Base-by-base conservation (phyloP, 208 protist genomes). In the Trypanosoma platydactyli region DNA sequence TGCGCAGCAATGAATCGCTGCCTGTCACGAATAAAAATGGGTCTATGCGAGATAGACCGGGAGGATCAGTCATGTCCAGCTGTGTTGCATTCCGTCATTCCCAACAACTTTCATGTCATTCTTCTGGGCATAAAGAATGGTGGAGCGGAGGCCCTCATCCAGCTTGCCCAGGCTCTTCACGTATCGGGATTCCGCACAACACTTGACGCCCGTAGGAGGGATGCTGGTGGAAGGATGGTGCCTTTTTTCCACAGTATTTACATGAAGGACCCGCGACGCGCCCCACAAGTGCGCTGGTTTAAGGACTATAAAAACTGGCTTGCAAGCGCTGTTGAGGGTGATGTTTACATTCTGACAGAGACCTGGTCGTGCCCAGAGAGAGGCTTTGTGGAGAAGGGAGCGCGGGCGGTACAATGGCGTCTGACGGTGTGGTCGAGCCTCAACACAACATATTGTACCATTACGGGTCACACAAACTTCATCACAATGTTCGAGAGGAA, bases 131-230 rank as follows among this genome's bases (percentile, higher is more conserved):
- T 77, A 15, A 52, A 44, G 35, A 77, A 72, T 44, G 71, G 71
- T 41, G 71, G 71, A 45, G 64, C 71, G 16, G 71, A 77, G 66
- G 71, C 64, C 45, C 57, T 77, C 30, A 64, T 77, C 55, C 71
- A 72, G 42, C 25, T 77, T 9, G 55, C 65, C 29, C 41, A 72
- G 12, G 64, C 71, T n/a, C 41, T 77, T 13, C 6, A 68, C 27
- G 44, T 27, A 25, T 77, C 55, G 71, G 71, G 71, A 46, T 77
- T 77, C 29, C 38, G 27, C 54, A 54, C 71, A 16, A 62, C 60
- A 49, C 44, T 72, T 15, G 71, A 64, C 24, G 72, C 71, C 0
- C 46, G 71, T 40, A 7, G 0, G 7, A 78, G 74, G 30, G 52
- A 73, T 55, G 40, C 68, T 38, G 73, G 73, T 16, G 64, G 67